Conservation (phyloP, 768 basidiomycete species). For the Xanthoconium stramineum region DNA sequence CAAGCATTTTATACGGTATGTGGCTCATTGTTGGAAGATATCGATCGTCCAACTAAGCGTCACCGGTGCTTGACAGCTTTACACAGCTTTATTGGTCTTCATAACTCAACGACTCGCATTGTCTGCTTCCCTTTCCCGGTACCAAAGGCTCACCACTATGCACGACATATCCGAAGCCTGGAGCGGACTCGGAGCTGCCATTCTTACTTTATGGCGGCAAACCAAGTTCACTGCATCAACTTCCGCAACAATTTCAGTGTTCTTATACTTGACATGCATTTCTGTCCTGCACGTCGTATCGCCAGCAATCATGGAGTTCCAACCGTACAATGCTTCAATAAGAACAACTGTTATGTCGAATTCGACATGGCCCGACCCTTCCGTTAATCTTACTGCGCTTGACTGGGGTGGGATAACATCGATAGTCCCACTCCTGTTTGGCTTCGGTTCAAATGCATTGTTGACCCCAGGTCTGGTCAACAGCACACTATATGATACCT, state of each 20-base stretch:
- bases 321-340: background rate
- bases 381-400: background rate
- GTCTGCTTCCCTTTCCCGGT: background rate
- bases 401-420: background rate
- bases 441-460: no score
- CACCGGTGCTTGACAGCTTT: background rate
- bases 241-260: background rate
- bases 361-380: background rate
- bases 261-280: background rate
- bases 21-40: no score
- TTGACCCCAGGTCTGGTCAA: background rate
- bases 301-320: background rate
- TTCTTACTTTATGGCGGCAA: background rate
- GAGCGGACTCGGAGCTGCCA: background rate
- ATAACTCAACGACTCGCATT: background rate
- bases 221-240: background rate
- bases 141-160: background rate
- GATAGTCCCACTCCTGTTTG: no score
- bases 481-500: background rate
- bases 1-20: slow-evolving; percentile 1
- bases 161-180: background rate
- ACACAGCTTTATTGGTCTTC: background rate
- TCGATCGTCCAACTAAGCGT: no score
- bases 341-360: background rate
- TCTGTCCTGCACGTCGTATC: background rate